phyloP scores from a whole-genome alignment of 352 stramenopile species.

The Pythium scleroteichum region DNA sequence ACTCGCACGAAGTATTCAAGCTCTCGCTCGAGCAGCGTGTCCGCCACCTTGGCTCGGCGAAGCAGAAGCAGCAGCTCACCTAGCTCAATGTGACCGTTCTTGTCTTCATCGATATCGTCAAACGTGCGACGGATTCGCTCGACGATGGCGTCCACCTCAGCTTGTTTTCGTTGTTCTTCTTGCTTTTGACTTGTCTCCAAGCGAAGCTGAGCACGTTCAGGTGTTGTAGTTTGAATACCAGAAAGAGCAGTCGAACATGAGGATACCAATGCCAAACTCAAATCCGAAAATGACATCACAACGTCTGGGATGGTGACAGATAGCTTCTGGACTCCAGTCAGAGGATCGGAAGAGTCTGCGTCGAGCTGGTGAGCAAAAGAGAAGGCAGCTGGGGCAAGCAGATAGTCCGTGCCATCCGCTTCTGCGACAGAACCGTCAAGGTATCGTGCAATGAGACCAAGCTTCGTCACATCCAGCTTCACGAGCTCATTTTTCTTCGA shows the following conservation, averaged over 20 bases:
- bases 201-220: slow-evolving; percentile 35
- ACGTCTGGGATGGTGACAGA: slow-evolving; percentile 34
- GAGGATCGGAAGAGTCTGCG: slow-evolving; percentile 16
- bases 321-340: slow-evolving; percentile 25
- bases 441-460: slow-evolving; percentile 28
- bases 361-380: slow-evolving; percentile 25
- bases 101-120: slow-evolving; percentile 40
- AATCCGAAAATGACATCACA: slow-evolving; percentile 39
- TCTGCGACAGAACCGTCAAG: slow-evolving; percentile 15
- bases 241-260: slow-evolving; percentile 32
- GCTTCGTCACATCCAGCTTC: slow-evolving; percentile 23
- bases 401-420: slow-evolving; percentile 27
- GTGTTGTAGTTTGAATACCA: slow-evolving; percentile 37
- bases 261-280: slow-evolving; percentile 39
- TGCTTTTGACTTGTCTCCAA: slow-evolving; percentile 31
- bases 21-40: slow-evolving; percentile 36
- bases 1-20: slow-evolving; percentile 34
- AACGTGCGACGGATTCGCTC: slow-evolving; percentile 38
- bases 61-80: slow-evolving; percentile 38
- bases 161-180: slow-evolving; percentile 26
- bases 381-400: slow-evolving; percentile 26
- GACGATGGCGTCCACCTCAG: slow-evolving; percentile 32
- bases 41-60: slow-evolving; percentile 31
- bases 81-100: slow-evolving; percentile 40
- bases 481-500: slow-evolving; percentile 30